Evolutionary conservation across 495 filamentous ascomycete species (phyloP), one percentile per base, ranked within the genome.

Genomic region (Penicillium salamii): DNA sequence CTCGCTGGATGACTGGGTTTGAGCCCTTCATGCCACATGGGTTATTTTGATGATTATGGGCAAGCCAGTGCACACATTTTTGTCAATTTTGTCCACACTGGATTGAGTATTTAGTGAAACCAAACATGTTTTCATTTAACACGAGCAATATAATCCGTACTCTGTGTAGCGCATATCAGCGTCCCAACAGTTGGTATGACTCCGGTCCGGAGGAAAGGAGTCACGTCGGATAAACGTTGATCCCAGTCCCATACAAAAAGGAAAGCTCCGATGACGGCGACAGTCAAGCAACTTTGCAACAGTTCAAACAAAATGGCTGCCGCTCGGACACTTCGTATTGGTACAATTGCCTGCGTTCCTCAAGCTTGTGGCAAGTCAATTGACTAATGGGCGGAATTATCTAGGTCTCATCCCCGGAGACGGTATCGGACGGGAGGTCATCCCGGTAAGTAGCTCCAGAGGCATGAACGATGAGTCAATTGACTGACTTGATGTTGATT

Each of bases 401-500:
- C 38, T 58, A 95, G 91, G 91, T 64, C 87, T 98, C 65, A 96
- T 97, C 61, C 89, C 93, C 68, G 93, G 93, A 67, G 93, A 98
- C 76, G 93, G 93, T 68, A 98, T 98, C 70, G 93, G 93, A 68
- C 89, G 88, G 63, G 93, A 98, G 74, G 93, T 98, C 67, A 96
- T 98, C 71, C 95, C 95, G 55, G 78, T 80, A 67, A 52, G 71
- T 60, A 49, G 17, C 42, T 42, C 32, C 36, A 32, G 41, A 14
- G 33, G 52, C 48, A 21, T 19, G 31, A 50, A 47, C 40, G 39
- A 54, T 32, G 44, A 41, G 29, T 17, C 40, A 23, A 54, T 57
- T 43, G 23, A 31, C 50, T 52, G 19, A 45, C 47, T 46, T 34
- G 23, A 36, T 32, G 18, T 41, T 61, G 54, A 55, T 54, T 53